Evolutionary conservation across 306 rosid genomes (phyloP).

Genomic region (Pyrus bretschneideri): DNA sequence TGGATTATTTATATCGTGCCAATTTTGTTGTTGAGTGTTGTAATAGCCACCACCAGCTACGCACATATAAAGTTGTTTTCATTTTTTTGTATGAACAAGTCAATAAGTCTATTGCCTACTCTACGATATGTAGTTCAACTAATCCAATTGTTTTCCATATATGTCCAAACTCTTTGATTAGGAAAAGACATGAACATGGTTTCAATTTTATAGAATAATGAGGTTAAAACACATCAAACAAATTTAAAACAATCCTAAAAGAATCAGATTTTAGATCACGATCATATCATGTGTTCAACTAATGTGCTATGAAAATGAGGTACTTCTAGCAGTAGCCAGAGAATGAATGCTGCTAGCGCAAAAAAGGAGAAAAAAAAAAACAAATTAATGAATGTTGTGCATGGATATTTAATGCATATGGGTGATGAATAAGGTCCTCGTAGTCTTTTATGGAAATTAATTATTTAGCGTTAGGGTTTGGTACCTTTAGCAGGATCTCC

Average conservation of each 20-base stretch:
- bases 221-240: background rate
- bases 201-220: too few species aligned
- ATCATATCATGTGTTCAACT: background rate
- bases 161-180: background rate
- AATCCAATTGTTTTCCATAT: background rate
- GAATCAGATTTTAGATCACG: background rate
- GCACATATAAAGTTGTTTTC: background rate
- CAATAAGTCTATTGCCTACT: background rate
- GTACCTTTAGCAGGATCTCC: slow-evolving; percentile 43
- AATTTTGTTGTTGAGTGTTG: slow-evolving; percentile 27
- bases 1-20: slow-evolving; percentile 29
- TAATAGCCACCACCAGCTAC: slow-evolving; percentile 33
- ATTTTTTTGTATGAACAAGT: background rate
- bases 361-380: background rate
- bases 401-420: background rate
- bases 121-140: background rate
- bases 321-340: background rate
- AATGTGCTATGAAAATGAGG: background rate
- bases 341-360: background rate
- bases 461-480: background rate
- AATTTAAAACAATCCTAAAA: background rate
- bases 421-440: background rate
- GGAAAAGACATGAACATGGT: background rate
- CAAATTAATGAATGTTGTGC: background rate
- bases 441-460: background rate